Percentiles rank a stretch among this genome's conserved stretches.
Evolutionary conservation across 2,329 filamentous ascomycete species (phyloP).

Genomic region (Berkeleyomyces basicola): DNA sequence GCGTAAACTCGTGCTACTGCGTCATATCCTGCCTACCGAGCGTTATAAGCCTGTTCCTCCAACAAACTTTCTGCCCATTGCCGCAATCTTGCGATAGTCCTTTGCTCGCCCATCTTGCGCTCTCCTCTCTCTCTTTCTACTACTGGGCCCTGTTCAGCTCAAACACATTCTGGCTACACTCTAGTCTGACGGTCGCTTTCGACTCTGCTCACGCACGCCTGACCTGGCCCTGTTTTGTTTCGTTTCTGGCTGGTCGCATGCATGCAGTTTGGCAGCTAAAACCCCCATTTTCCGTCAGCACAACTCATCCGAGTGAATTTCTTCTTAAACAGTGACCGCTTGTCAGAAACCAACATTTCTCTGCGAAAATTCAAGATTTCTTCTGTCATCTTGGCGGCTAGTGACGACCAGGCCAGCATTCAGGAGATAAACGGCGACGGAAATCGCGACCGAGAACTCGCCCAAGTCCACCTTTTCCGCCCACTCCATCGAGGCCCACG

Average conservation of each 20-base stretch:
- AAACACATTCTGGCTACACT: neutral
- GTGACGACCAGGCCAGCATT: neutral
- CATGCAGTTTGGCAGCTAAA: neutral
- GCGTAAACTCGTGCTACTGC: neutral
- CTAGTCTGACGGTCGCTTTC: neutral
- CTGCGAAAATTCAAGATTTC: neutral
- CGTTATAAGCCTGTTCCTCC: neutral
- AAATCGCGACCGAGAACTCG: neutral
- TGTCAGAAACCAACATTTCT: neutral
- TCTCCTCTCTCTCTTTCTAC: neutral
- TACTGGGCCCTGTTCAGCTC: neutral
- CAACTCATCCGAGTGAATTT: neutral
- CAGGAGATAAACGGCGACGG: neutral
- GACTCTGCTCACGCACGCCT: neutral
- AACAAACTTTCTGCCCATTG: neutral
- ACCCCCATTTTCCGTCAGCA: neutral
- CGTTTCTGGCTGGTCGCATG: neutral
- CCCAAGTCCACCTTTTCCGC: neutral
- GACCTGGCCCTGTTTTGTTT: neutral
- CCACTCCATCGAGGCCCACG: conserved; percentile 9
- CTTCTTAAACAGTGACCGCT: neutral
- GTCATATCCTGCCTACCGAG: neutral
- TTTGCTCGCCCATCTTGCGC: neutral
- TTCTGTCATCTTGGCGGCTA: neutral
- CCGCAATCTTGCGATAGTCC: neutral